Conservation (phyloP, 306 rosid genomes). For the apple (Malus domestica) region ASM211411v1 NC_041797.1:7279501-7280000, state of each 20-base stretch:
- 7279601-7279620: too few species aligned
- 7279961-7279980: conserved; percentile 58
- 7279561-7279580: too few species aligned
- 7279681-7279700: conserved; percentile 21
- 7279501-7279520: too few species aligned
- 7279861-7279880: conserved; percentile 53
- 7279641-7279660: conserved; percentile 7
- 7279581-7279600: too few species aligned
- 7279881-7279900: conserved; percentile 57
- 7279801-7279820: conserved; percentile 20
- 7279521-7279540: too few species aligned
- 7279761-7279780: neutral
- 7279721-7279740: conserved; percentile 15
- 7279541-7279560: too few species aligned
- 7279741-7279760: conserved; percentile 11
- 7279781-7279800: conserved; percentile 6
- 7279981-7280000: conserved; percentile 45
- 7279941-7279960: conserved; percentile 58
- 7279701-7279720: conserved; percentile 8
- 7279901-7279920: conserved; percentile 65
- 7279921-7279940: conserved; percentile 54
- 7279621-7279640: neutral
- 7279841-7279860: conserved; percentile 54
- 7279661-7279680: neutral
- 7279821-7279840: conserved; percentile 54